Conservation (phyloP, 805 yeast species). For the Candida maris region DNA sequence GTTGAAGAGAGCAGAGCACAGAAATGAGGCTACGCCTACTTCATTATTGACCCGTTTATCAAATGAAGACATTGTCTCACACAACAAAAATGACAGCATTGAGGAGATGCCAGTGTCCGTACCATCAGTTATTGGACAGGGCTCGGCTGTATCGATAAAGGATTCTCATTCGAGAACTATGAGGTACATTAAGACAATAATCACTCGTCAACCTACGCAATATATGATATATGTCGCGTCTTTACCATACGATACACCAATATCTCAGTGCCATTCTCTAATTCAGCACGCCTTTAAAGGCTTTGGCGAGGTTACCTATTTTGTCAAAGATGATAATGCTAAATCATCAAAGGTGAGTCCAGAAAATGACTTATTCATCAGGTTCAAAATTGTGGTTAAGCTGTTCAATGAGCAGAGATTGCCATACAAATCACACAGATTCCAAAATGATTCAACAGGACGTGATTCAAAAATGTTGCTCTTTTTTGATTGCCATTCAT, state of each 20-base stretch:
- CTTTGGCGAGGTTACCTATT: constrained; percentile 24
- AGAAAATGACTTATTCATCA: constrained; percentile 26
- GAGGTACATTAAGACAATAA: constrained; percentile 25
- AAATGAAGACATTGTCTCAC: constrained; percentile 1
- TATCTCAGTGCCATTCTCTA: constrained; percentile 20
- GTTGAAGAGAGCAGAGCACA: constrained; percentile 3
- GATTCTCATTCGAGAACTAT: constrained; percentile 14
- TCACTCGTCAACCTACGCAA: constrained; percentile 24
- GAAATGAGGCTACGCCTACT: constrained; percentile 4
- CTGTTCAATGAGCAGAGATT: constrained; percentile 23
- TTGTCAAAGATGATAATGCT: constrained; percentile 19
- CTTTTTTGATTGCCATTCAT: constrained; percentile 26
- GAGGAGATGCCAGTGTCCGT: constrained; percentile 6
- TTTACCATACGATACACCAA: constrained; percentile 27
- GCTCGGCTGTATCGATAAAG: neutral
- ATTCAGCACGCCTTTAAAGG: constrained; percentile 25
- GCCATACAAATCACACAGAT: constrained; percentile 28
- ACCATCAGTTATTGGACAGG: constrained; percentile 1
- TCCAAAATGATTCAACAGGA: constrained; percentile 26
- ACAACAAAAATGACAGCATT: neutral
- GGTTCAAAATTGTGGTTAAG: constrained; percentile 25
- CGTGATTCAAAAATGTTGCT: constrained; percentile 31
- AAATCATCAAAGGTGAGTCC: constrained; percentile 21
- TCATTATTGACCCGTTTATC: constrained; percentile 5
- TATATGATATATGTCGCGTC: constrained; percentile 28